A percentile compares a stretch with the other conserved stretches of the same genome.
Conservation (phyloP, 2,329 filamentous ascomycete genomes). For the Ampelomyces quisqualis region DNA sequence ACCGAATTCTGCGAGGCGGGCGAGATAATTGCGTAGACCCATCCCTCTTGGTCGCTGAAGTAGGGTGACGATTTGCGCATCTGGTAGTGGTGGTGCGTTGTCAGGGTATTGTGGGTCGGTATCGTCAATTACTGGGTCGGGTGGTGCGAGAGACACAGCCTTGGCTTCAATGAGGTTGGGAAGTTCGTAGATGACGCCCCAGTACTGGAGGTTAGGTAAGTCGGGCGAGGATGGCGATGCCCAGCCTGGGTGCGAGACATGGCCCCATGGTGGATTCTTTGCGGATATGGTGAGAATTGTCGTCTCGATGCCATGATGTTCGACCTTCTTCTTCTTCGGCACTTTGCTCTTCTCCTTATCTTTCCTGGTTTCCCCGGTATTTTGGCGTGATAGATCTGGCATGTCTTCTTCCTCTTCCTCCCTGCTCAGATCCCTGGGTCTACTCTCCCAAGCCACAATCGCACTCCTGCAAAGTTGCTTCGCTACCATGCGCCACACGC, state of each 20-base stretch:
- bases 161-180: slow-evolving; percentile 90
- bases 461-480: slow-evolving; percentile 74
- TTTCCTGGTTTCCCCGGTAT: slow-evolving; percentile 28
- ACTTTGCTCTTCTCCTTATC: slow-evolving; percentile 35
- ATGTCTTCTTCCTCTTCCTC: slow-evolving; percentile 39
- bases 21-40: slow-evolving; percentile 77
- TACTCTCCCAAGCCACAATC: slow-evolving; percentile 74
- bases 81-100: slow-evolving; percentile 50
- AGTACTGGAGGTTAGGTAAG: slow-evolving; percentile 79
- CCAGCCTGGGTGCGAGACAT: slow-evolving; percentile 87
- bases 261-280: slow-evolving; percentile 68
- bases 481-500: slow-evolving; percentile 73
- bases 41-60: slow-evolving; percentile 70
- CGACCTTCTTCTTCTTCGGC: slow-evolving; percentile 30
- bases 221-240: slow-evolving; percentile 74
- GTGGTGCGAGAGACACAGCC: slow-evolving; percentile 79
- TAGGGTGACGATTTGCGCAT: slow-evolving; percentile 67
- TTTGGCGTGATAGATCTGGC: slow-evolving; percentile 16
- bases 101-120: slow-evolving; percentile 22
- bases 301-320: slow-evolving; percentile 23
- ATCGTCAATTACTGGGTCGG: slow-evolving; percentile 48
- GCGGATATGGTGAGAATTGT: slow-evolving; percentile 46
- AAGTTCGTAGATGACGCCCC: slow-evolving; percentile 76
- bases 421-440: slow-evolving; percentile 61
- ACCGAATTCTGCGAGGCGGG: slow-evolving; percentile 66